Evolutionary conservation across 2,329 filamentous ascomycete genomes (phyloP).

Genomic region (Sclerotinia borealis): DNA sequence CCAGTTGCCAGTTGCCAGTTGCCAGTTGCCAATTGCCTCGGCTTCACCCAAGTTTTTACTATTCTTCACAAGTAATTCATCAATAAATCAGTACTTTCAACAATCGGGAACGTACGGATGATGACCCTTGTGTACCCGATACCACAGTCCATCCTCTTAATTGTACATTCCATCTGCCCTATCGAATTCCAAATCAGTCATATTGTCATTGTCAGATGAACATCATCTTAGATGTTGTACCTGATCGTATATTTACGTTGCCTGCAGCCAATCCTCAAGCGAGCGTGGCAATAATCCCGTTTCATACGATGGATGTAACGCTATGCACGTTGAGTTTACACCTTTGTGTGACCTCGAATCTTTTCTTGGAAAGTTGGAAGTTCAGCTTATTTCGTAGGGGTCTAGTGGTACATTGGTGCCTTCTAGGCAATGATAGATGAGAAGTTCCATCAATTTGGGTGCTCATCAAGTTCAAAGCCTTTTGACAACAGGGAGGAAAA

Average conservation of each 20-base stretch:
- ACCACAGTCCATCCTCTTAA: neutral
- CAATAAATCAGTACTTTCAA: neutral
- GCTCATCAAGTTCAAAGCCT: neutral
- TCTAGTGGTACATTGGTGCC: neutral
- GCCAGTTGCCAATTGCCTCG: no score
- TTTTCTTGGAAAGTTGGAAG: slow-evolving; percentile 5
- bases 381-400: slow-evolving; percentile 1
- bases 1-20: no score
- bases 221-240: slow-evolving; percentile 6
- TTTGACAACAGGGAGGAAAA: neutral
- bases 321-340: neutral
- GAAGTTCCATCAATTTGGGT: neutral
- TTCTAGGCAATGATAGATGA: neutral
- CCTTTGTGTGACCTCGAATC: neutral
- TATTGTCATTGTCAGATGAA: slow-evolving; percentile 4
- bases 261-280: neutral
- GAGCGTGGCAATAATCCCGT: neutral
- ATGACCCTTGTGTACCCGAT: neutral
- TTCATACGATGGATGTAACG: neutral
- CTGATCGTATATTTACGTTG: neutral
- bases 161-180: neutral
- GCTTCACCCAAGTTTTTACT: neutral
- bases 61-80: neutral
- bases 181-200: slow-evolving; percentile 1
- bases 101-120: neutral